Conservation (phyloP, 306 rosid species). For the Lathyrus aphaca region DNA sequence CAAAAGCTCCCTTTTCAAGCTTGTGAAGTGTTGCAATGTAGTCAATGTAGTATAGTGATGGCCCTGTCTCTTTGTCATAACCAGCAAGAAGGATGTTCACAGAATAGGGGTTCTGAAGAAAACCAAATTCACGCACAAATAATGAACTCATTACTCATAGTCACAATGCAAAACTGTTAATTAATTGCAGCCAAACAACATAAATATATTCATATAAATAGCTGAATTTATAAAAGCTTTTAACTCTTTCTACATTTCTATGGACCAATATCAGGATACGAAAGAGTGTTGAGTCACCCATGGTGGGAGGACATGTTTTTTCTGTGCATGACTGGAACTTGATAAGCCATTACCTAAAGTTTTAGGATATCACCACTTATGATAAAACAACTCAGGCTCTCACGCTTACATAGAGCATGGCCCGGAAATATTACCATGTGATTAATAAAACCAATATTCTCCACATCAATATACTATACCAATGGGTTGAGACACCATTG, state of each 20-base stretch:
- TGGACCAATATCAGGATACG: conserved; percentile 5
- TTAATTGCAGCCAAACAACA: conserved; percentile 19
- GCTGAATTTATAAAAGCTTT: neutral
- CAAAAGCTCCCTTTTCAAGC: conserved; percentile 97
- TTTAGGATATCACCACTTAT: conserved; percentile 6
- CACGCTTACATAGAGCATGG: neutral
- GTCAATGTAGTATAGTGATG: conserved; percentile 83
- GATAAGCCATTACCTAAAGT: neutral
- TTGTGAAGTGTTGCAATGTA: conserved; percentile 97
- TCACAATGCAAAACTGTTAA: conserved; percentile 1
- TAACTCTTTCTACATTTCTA: neutral
- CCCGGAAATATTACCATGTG: neutral
- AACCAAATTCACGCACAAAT: conserved; percentile 32
- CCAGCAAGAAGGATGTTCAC: conserved; percentile 96
- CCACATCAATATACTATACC: neutral
- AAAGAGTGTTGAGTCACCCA: neutral
- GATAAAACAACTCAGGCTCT: neutral
- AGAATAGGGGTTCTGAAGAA: conserved; percentile 75
- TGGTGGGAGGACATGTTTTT: neutral
- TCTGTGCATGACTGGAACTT: neutral
- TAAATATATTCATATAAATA: neutral
- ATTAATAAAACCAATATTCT: neutral
- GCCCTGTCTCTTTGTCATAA: conserved; percentile 85
- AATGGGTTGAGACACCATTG: neutral
- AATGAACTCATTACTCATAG: conserved; percentile 16